These are phyloP conservation scores for Ophiosphaerella narmari DNA, from an alignment of 2,329 filamentous ascomycete species.

Conservation along the genomic window DNA sequence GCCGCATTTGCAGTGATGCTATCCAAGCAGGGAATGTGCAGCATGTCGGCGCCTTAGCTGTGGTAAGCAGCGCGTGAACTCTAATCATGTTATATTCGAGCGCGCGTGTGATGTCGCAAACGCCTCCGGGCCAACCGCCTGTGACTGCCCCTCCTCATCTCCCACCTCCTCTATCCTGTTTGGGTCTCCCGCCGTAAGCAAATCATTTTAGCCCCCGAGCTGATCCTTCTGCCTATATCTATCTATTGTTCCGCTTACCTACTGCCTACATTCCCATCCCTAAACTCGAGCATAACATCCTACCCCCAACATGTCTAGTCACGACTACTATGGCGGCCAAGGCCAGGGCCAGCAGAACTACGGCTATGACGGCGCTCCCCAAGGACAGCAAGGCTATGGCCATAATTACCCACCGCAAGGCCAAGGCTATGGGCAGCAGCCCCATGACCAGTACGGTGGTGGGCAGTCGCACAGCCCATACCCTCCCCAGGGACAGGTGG, in stretches of 20 bases:
- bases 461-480: constrained; percentile 34
- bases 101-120: constrained; percentile 29
- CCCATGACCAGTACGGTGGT: constrained; percentile 30
- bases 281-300: neutral
- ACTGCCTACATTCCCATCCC: neutral
- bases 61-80: constrained; percentile 15
- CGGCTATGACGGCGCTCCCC: constrained; percentile 30
- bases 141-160: constrained; percentile 20
- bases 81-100: constrained; percentile 19
- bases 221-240: constrained; percentile 7
- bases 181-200: constrained; percentile 17
- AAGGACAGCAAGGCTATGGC: constrained; percentile 29
- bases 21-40: neutral
- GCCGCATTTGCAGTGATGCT: constrained; percentile 9
- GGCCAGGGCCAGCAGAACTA: constrained; percentile 29
- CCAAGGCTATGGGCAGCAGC: constrained; percentile 31
- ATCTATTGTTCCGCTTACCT: neutral
- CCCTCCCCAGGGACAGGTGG: constrained; percentile 29
- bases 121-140: constrained; percentile 16
- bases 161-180: too few species aligned
- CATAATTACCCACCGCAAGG: constrained; percentile 25
- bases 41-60: constrained; percentile 14
- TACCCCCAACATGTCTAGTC: constrained; percentile 22
- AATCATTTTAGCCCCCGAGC: constrained; percentile 10
- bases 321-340: constrained; percentile 41